Percentiles rank a stretch among this genome's conserved stretches.
Conservation (phyloP, 148 eudicot species). For the Talinum fruticosum region DNA sequence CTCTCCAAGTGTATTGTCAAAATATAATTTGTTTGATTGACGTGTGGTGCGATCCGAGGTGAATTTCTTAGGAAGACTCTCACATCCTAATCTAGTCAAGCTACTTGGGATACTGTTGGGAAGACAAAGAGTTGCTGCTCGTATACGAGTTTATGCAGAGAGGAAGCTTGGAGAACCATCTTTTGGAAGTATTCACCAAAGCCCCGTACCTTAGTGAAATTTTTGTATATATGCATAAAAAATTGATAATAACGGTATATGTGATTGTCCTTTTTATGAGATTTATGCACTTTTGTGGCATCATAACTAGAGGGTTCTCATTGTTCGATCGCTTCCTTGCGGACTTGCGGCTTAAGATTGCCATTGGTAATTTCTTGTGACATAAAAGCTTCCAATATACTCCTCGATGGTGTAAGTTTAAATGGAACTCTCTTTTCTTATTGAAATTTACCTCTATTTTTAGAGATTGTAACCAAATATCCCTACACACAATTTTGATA, state of each 20-base stretch:
- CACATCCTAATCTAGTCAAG: slow-evolving; percentile 82
- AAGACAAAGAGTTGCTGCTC: slow-evolving; percentile 63
- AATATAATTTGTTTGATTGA: slow-evolving; percentile 2
- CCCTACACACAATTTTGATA: too few relatives aligned
- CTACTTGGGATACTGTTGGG: slow-evolving; percentile 73
- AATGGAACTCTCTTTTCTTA: too few relatives aligned
- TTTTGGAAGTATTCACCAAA: slow-evolving; percentile 40
- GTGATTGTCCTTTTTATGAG: too few relatives aligned
- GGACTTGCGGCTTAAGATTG: slow-evolving; percentile 66
- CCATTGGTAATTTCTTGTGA: slow-evolving; percentile 72
- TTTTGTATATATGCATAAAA: not conserved
- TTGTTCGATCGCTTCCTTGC: slow-evolving; percentile 82
- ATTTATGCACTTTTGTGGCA: too few relatives aligned
- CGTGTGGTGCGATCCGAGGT: slow-evolving; percentile 60
- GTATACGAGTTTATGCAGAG: slow-evolving; percentile 77
- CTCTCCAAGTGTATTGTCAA: not conserved
- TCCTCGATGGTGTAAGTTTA: slow-evolving; percentile 71
- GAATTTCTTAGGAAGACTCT: slow-evolving; percentile 72
- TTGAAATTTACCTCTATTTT: not conserved
- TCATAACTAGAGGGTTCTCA: slow-evolving; percentile 46
- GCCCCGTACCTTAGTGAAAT: too few relatives aligned
- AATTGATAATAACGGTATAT: too few relatives aligned
- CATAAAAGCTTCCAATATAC: slow-evolving; percentile 74
- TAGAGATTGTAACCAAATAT: not conserved
- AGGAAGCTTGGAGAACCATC: slow-evolving; percentile 83